phyloP scores from a whole-genome alignment of 192 early-diverging fungal genomes.

The Coemansia sp. region DNA sequence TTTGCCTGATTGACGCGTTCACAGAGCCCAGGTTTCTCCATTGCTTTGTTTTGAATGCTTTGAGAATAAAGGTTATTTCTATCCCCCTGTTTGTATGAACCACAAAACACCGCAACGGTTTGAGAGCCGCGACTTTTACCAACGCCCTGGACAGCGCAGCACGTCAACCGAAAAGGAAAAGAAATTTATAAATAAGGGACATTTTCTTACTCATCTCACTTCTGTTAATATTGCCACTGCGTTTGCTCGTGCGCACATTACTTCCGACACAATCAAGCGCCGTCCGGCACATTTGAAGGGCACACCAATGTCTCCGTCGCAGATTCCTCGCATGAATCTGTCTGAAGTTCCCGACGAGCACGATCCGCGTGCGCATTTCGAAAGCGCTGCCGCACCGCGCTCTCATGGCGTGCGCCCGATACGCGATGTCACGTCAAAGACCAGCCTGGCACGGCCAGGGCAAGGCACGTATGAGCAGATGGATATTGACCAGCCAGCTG shows the following conservation, averaged over 20 bases:
- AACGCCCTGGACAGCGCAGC: constrained; percentile 44
- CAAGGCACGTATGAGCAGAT: constrained; percentile 14
- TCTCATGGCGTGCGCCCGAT: constrained; percentile 29
- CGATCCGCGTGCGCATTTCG: constrained; percentile 31
- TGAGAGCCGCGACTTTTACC: constrained; percentile 47
- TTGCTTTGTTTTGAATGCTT: background rate
- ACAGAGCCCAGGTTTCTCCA: background rate
- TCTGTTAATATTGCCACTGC: constrained; percentile 55
- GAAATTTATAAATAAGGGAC: constrained; percentile 13
- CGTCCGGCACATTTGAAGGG: constrained; percentile 46
- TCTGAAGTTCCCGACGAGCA: constrained; percentile 16
- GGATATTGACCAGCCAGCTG: constrained; percentile 22
- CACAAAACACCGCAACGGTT: constrained; percentile 25
- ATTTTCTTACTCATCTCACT: constrained; percentile 43
- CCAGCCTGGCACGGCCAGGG: background rate
- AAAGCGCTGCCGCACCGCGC: constrained; percentile 20
- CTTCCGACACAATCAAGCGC: constrained; percentile 42
- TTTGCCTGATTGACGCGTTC: constrained; percentile 8
- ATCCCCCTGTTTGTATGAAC: constrained; percentile 25
- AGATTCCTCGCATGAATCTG: constrained; percentile 42
- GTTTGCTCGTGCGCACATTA: constrained; percentile 51
- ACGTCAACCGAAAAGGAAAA: constrained; percentile 42
- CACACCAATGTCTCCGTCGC: constrained; percentile 48
- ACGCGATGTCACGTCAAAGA: constrained; percentile 35
- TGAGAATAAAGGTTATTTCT: too few species aligned